Evolutionary conservation across 805 yeast genomes (phyloP).

Genomic region (Saturnispora besseyi): DNA sequence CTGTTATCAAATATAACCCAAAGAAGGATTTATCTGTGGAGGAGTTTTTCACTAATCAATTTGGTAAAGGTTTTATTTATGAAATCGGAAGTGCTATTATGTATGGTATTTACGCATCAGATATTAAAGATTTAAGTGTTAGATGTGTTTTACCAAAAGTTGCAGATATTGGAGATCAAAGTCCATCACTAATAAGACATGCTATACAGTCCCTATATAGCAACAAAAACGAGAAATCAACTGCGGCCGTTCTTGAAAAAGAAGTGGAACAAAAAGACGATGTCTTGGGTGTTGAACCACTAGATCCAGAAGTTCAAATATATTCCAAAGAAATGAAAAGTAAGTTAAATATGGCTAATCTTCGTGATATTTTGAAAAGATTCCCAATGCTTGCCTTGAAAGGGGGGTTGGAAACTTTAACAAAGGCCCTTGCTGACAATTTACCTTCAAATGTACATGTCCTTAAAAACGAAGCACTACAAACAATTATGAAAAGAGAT

Average conservation of each 20-base stretch:
- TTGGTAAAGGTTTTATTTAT: slow-evolving; percentile 45
- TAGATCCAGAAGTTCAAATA: slow-evolving; percentile 12
- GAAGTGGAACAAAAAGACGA: slow-evolving; percentile 9
- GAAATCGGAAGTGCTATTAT: slow-evolving; percentile 72
- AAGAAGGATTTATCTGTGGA: slow-evolving; percentile 29
- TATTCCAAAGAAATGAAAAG: slow-evolving; percentile 6
- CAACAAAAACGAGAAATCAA: background rate
- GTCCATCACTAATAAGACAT: slow-evolving; percentile 50
- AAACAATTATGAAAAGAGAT: slow-evolving; percentile 9
- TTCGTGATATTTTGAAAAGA: slow-evolving; percentile 34
- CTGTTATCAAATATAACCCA: background rate
- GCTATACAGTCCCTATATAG: slow-evolving; percentile 19
- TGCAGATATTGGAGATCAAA: slow-evolving; percentile 46
- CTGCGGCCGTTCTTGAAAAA: background rate
- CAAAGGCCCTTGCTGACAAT: slow-evolving; percentile 33
- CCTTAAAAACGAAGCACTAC: slow-evolving; percentile 24
- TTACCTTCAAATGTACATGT: slow-evolving; percentile 37
- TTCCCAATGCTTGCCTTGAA: slow-evolving; percentile 55
- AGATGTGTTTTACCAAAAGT: slow-evolving; percentile 48
- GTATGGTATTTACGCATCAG: slow-evolving; percentile 92
- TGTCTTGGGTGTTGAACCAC: slow-evolving; percentile 20
- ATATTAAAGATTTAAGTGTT: slow-evolving; percentile 56
- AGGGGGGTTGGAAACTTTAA: slow-evolving; percentile 47
- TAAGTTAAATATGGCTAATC: slow-evolving; percentile 29
- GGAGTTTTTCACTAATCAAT: slow-evolving; percentile 57